Base-by-base conservation (phyloP, 306 rosid genomes). In the Castanea mollissima region DNA sequence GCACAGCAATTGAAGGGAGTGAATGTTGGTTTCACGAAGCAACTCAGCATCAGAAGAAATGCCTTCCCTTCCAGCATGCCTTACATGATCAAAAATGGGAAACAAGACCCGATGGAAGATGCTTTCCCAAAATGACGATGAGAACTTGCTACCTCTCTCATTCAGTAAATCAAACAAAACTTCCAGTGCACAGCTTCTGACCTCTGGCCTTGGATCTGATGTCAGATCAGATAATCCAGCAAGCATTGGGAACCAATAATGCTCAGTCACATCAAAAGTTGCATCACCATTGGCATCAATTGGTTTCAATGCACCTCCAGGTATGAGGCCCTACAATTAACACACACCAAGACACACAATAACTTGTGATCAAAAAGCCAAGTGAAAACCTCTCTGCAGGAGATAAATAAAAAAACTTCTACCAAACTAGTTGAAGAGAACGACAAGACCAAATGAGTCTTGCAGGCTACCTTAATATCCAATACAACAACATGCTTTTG, bases 211-310 rank as follows among this genome's bases (percentile, higher is more conserved):
- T 76, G 90, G 87, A 84, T 96, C 99, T 78, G 99, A 91, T 31
- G 99, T 96, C 73, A 96, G 88, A 85, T 96, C 99, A 74, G 99
- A 96, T 49, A 96, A 89, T 83, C 99, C 99, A 85, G 98, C 99
- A 78, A 96, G 89, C 99, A 96, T 96, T 74, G 99, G 99, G 80
- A 93, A 96, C 99, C 99, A 96, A 83, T 91, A 96, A 83, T 96
- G 92, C 85, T 96, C 99, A 62, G 99, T 96, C 84, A 93, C 88
- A 74, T 96, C 99, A 80, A 88, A 74, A 68, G 87, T 79, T 52
- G 90, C 77, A 55, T 92, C 97, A 69, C 6, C 76, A 76, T 70
- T 88, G 70, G 83, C 87, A 69, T 92, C 92, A 78, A 92, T 86
- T 23, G 98, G 99, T 93, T 86, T 91, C 87, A 90, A 89, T 74